Percentiles rank a stretch among this genome's conserved stretches.
phyloP scores from a whole-genome alignment of 257 asterid genomes.

The Scutellaria minor region DNA sequence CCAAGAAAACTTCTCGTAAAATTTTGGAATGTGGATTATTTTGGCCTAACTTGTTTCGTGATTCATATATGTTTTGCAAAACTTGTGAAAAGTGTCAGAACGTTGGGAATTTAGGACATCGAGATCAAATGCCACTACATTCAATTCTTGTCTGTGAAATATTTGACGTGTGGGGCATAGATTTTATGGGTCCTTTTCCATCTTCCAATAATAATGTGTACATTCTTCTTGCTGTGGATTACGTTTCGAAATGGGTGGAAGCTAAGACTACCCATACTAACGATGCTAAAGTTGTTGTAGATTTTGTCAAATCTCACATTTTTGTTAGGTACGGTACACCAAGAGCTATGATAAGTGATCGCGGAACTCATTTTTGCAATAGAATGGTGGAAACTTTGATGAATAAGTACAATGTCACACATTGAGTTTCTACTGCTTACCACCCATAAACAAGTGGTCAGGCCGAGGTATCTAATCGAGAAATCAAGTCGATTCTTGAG shows the following conservation, averaged over 20 bases:
- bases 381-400: neutral
- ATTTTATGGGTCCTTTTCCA: neutral
- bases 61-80: neutral
- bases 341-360: neutral
- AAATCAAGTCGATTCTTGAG: conserved; percentile 13
- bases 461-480: conserved; percentile 5
- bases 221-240: neutral
- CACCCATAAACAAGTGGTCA: conserved; percentile 1
- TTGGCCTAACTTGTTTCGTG: neutral
- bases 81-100: too few species aligned
- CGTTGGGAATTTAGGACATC: neutral
- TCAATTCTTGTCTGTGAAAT: too few species aligned
- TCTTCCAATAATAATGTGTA: neutral
- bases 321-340: neutral
- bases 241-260: too few species aligned
- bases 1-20: neutral
- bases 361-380: conserved; percentile 10
- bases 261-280: neutral
- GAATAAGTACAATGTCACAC: neutral
- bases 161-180: neutral
- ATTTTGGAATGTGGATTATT: neutral
- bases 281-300: conserved; percentile 19
- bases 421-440: neutral
- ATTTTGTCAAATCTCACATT: neutral
- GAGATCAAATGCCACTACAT: too few species aligned